Evolutionary conservation across 2,329 filamentous ascomycete species (phyloP).

Genomic region (Tothia fuscella): DNA sequence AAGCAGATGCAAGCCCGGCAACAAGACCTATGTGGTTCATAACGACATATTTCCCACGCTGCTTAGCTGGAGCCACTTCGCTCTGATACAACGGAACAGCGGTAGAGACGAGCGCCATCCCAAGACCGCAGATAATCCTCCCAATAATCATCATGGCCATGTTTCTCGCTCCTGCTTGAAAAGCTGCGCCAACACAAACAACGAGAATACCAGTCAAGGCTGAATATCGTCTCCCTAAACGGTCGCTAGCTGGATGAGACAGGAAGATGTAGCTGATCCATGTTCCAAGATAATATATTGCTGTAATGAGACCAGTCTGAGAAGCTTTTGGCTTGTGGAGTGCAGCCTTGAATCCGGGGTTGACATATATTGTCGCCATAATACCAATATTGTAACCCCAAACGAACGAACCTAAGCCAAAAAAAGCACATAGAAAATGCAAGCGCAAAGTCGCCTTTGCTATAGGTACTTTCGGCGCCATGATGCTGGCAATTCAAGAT

Average conservation of each 20-base stretch:
- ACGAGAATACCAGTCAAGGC: constrained; percentile 36
- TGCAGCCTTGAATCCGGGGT: constrained; percentile 40
- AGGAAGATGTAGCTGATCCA: constrained; percentile 44
- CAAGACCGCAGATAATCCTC: constrained; percentile 40
- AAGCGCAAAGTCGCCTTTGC: constrained; percentile 26
- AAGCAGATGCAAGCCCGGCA: constrained; percentile 40
- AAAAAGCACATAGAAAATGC: constrained; percentile 19
- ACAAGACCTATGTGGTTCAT: constrained; percentile 50
- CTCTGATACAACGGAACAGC: constrained; percentile 48
- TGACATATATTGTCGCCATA: constrained; percentile 43
- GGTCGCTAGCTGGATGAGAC: constrained; percentile 40
- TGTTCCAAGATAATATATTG: constrained; percentile 47
- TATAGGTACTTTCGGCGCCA: too few species aligned
- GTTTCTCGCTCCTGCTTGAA: constrained; percentile 36
- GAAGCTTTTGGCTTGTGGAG: constrained; percentile 34
- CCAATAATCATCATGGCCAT: constrained; percentile 40
- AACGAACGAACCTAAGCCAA: constrained; percentile 1
- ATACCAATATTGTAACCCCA: constrained; percentile 43
- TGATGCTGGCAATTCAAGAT: too few species aligned
- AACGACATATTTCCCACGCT: constrained; percentile 45
- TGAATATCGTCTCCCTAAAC: constrained; percentile 39
- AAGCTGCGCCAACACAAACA: constrained; percentile 36
- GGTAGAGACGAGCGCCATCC: constrained; percentile 44
- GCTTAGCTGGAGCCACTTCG: constrained; percentile 42
- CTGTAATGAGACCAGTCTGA: constrained; percentile 41